Base-by-base conservation (phyloP, 345 rosid species). In the Citrus medica region DNA sequence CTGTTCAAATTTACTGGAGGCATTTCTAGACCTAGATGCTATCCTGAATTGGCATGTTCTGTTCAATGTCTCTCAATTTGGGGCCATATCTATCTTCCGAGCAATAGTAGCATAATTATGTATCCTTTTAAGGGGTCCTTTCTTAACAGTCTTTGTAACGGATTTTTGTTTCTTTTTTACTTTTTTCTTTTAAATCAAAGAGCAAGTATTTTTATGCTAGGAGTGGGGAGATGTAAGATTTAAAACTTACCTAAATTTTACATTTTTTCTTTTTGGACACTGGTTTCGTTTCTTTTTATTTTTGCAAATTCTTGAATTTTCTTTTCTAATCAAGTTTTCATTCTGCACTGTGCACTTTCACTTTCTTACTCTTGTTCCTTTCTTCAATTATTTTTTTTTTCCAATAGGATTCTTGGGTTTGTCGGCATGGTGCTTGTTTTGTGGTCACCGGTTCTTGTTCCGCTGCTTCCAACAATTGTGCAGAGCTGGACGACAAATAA, bases 381-480 rank as follows among this genome's bases (percentile, higher is more conserved):
- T 17, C 35, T 17, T 79, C 22, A 37, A 66, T 60, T 76, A 14
- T 58, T 5, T 25, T 2, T 75, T 79, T 60, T 76, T 78, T 33
- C 67, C 19, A 12, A 74, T 13, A 95, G 99, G 94, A 83, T 85
- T 79, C 87, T 93, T 75, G 94, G 95, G 14, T 95, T 95, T 86
- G 81, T 76, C 5, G 83, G 92, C 69, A 89, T 95, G 99, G 90
- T 86, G 81, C 89, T 92, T 67, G 93, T 95, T 82, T 76, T 95
- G 27, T 95, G 99, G 99, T 93, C 98, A 19, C 99, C 97, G 0
- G 83, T 92, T 66, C 78, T 88, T 70, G 85, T 95, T 82, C 98
- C 99, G 5, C 82, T 93, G 83, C 88, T 95, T 83, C 99, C 99
- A 82, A 85, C 93, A 27, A 89, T 95, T 32, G 87, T 95, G 79